phyloP scores from a whole-genome alignment of 1,139 yeast genomes.

The Eremothecium sinecaudum region DNA sequence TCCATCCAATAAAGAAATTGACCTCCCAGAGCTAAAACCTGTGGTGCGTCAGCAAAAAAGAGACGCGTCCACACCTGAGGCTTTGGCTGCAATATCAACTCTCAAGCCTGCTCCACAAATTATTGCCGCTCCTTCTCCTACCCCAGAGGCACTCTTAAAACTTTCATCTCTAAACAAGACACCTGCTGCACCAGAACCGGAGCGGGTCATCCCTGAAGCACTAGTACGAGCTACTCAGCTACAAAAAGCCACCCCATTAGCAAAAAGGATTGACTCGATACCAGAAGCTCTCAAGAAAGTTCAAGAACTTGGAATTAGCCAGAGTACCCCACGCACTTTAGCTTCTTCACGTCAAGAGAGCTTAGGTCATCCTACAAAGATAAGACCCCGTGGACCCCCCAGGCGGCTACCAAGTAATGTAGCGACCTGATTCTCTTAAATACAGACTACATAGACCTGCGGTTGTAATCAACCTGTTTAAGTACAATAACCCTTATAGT shows the following conservation, averaged over 20 bases:
- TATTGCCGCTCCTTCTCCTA: slow-evolving; percentile 12
- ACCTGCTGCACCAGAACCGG: slow-evolving; percentile 9
- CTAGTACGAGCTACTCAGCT: slow-evolving; percentile 4
- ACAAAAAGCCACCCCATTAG: slow-evolving; percentile 1
- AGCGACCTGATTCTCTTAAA: not conserved
- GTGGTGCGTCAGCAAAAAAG: slow-evolving; percentile 6
- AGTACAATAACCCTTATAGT: too few relatives aligned
- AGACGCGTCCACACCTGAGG: slow-evolving; percentile 15
- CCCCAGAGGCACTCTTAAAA: slow-evolving; percentile 8
- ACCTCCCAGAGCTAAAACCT: slow-evolving; percentile 13
- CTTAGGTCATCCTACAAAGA: slow-evolving; percentile 35
- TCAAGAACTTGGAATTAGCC: slow-evolving; percentile 20
- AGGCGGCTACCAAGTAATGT: slow-evolving; percentile 48
- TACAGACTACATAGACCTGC: too few relatives aligned
- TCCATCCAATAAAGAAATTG: slow-evolving; percentile 4
- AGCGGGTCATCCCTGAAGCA: slow-evolving; percentile 15
- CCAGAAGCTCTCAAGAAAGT: slow-evolving; percentile 15
- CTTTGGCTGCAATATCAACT: slow-evolving; percentile 9
- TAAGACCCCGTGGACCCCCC: slow-evolving; percentile 65
- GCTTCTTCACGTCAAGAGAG: not conserved
- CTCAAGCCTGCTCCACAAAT: slow-evolving; percentile 9
- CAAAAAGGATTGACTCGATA: slow-evolving; percentile 1
- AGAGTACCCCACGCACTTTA: not conserved
- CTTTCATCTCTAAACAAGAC: slow-evolving; percentile 13
- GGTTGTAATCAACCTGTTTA: too few relatives aligned